Conservation (phyloP, 2,329 filamentous ascomycete species). For the Tothia fuscella region DNA sequence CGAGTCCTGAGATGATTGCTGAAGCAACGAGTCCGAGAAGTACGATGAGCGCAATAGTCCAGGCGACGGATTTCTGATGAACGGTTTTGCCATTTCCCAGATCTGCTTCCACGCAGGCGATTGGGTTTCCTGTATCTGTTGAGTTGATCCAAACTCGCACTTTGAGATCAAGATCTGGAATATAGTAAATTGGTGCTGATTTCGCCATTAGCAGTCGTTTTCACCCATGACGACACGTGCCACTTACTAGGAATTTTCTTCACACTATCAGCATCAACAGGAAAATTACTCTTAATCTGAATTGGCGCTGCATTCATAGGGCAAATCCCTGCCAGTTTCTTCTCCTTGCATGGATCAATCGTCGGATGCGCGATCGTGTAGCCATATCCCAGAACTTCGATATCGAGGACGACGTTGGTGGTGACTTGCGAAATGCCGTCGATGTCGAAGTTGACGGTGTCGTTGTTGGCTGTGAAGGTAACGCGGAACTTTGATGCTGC, state of each 20-base stretch:
- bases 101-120: conserved; percentile 78
- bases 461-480: conserved; percentile 63
- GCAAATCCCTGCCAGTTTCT: conserved; percentile 61
- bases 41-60: conserved; percentile 78
- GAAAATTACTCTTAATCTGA: conserved; percentile 59
- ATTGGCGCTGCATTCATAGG: conserved; percentile 83
- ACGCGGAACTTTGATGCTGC: conserved; percentile 83
- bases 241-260: conserved; percentile 52
- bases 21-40: conserved; percentile 74
- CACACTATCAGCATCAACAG: conserved; percentile 35
- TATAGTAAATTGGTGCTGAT: conserved; percentile 57
- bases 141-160: conserved; percentile 72
- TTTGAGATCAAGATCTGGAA: conserved; percentile 82
- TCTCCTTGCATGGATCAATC: conserved; percentile 61
- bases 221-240: background rate
- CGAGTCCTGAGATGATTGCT: conserved; percentile 77
- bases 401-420: conserved; percentile 67
- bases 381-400: conserved; percentile 72
- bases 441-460: conserved; percentile 60
- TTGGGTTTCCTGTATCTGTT: conserved; percentile 47
- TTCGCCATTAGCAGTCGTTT: background rate
- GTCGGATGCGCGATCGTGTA: conserved; percentile 54
- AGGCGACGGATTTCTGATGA: conserved; percentile 76
- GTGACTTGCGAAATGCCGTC: conserved; percentile 73
- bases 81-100: conserved; percentile 89